Conservation (phyloP, 1,139 yeast species). For the Blastobotrys indianensis region DNA sequence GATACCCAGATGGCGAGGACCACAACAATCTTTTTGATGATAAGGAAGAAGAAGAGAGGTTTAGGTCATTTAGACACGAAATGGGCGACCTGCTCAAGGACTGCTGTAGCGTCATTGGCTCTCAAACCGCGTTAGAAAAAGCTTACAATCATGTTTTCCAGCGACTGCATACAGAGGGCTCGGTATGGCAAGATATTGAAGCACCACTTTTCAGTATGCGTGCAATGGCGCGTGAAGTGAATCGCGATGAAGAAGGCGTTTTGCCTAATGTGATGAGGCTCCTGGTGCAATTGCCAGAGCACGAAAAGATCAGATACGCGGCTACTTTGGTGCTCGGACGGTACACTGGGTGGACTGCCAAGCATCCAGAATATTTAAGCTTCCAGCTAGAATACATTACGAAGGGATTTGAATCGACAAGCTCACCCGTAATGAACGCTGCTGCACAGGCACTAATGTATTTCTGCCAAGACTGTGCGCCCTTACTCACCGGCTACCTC, state of each 20-base stretch:
- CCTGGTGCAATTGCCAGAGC: conserved; percentile 71
- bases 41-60: conserved; percentile 84
- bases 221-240: conserved; percentile 91
- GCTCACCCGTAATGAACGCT: conserved; percentile 57
- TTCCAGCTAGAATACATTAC: conserved; percentile 81
- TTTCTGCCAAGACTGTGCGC: conserved; percentile 87
- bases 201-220: conserved; percentile 87
- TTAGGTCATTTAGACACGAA: conserved; percentile 88
- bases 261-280: conserved; percentile 75
- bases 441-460: conserved; percentile 93
- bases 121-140: conserved; percentile 56
- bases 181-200: conserved; percentile 79
- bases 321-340: conserved; percentile 90
- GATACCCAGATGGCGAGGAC: conserved; percentile 56
- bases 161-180: conserved; percentile 18
- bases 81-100: conserved; percentile 96
- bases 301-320: conserved; percentile 82
- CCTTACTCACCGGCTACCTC: conserved; percentile 57
- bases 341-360: conserved; percentile 91
- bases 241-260: conserved; percentile 56
- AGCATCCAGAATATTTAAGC: conserved; percentile 76
- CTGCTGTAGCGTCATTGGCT: conserved; percentile 86
- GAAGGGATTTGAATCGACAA: conserved; percentile 54
- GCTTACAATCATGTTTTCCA: conserved; percentile 44
- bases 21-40: conserved; percentile 45